Evolutionary conservation across 2,329 filamentous ascomycete genomes (phyloP).

Genomic region (Lachnellula arida): DNA sequence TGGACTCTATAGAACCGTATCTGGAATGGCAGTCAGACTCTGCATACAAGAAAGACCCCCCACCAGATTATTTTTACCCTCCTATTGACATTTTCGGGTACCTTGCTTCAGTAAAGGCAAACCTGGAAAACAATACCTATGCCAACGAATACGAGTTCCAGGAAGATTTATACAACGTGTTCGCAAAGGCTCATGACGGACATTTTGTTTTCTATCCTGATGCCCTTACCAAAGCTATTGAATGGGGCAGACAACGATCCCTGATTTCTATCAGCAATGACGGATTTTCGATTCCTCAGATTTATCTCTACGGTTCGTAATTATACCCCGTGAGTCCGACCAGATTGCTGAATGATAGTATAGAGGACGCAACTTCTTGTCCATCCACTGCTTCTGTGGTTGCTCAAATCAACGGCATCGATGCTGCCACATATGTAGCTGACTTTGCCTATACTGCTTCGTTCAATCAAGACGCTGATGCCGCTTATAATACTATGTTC

Average conservation of each 20-base stretch:
- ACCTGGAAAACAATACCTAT: slow-evolving; percentile 39
- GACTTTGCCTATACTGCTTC: slow-evolving; percentile 38
- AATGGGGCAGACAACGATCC: slow-evolving; percentile 42
- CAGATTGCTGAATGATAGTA: not conserved
- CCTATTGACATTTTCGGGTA: slow-evolving; percentile 43
- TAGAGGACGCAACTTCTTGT: slow-evolving; percentile 40
- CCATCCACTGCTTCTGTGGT: slow-evolving; percentile 44
- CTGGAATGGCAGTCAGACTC: slow-evolving; percentile 30
- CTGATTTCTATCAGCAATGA: slow-evolving; percentile 58
- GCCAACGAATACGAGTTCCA: slow-evolving; percentile 52
- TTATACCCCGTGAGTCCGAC: no score
- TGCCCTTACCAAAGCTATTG: slow-evolving; percentile 47
- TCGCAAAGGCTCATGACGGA: slow-evolving; percentile 57
- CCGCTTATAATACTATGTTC: slow-evolving; percentile 40
- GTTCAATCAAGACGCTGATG: slow-evolving; percentile 37
- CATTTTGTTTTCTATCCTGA: slow-evolving; percentile 57
- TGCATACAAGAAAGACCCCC: slow-evolving; percentile 44
- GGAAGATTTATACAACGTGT: slow-evolving; percentile 46
- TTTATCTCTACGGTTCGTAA: slow-evolving; percentile 46
- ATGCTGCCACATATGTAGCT: slow-evolving; percentile 45
- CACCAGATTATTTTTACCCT: slow-evolving; percentile 45
- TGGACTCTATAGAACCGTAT: slow-evolving; percentile 26
- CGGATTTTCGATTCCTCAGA: slow-evolving; percentile 52
- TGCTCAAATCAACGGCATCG: slow-evolving; percentile 51
- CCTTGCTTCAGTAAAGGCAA: slow-evolving; percentile 42